phyloP scores from a whole-genome alignment of 1,139 yeast genomes.

The Geotrichum australiense region DNA sequence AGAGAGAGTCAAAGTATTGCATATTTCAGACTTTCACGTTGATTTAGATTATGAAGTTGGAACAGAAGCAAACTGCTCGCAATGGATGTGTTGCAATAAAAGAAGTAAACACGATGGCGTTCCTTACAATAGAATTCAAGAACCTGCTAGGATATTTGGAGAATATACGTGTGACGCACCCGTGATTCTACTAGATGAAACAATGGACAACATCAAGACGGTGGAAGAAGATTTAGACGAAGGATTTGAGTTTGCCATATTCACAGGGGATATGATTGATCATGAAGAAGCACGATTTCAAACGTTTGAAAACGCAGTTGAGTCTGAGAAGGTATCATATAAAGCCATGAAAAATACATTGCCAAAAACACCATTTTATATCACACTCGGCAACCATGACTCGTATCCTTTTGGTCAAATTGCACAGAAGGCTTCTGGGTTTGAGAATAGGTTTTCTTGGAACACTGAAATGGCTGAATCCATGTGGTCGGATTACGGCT shows the following conservation, averaged over 20 bases:
- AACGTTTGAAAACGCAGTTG: conserved; percentile 4
- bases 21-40: conserved; percentile 58
- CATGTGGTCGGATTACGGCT: conserved; percentile 41
- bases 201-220: conserved; percentile 42
- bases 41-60: conserved; percentile 53
- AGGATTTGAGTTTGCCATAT: conserved; percentile 50
- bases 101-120: conserved; percentile 19
- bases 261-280: conserved; percentile 66
- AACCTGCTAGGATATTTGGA: conserved; percentile 56
- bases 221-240: conserved; percentile 7
- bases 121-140: neutral
- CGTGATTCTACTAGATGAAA: conserved; percentile 44
- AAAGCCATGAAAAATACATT: conserved; percentile 6
- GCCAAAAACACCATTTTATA: conserved; percentile 42
- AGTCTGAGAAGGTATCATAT: conserved; percentile 10
- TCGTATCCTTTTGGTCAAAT: conserved; percentile 69
- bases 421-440: conserved; percentile 48
- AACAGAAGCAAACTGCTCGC: conserved; percentile 54
- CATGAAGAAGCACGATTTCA: conserved; percentile 35
- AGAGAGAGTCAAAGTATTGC: conserved; percentile 53
- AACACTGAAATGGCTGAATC: conserved; percentile 55
- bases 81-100: conserved; percentile 46
- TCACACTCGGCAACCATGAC: conserved; percentile 67
- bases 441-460: conserved; percentile 48
- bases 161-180: conserved; percentile 61